phyloP scores from a whole-genome alignment of 805 yeast species.

The Sugiyamaella marilandica region DNA sequence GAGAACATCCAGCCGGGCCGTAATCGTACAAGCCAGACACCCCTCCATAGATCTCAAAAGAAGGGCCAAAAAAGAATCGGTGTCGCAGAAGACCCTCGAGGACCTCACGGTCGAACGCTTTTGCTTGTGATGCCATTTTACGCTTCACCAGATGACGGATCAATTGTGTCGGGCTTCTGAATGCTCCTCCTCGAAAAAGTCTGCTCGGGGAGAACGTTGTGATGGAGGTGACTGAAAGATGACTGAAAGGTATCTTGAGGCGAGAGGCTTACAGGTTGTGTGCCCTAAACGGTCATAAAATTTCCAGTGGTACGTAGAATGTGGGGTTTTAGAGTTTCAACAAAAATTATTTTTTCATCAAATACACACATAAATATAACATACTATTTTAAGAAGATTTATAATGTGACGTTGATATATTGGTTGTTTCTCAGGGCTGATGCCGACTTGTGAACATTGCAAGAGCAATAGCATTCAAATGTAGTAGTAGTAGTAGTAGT shows the following conservation, averaged over 20 bases:
- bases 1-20: slow-evolving; percentile 99
- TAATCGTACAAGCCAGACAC: slow-evolving; percentile 96
- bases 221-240: background rate
- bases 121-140: background rate
- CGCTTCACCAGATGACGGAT: slow-evolving; percentile 3
- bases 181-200: background rate
- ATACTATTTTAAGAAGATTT: too few relatives aligned
- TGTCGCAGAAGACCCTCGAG: slow-evolving; percentile 89
- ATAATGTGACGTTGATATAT: too few relatives aligned
- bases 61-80: slow-evolving; percentile 95
- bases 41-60: slow-evolving; percentile 97
- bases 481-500: too few relatives aligned
- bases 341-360: background rate
- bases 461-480: too few relatives aligned
- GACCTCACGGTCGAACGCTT: slow-evolving; percentile 55
- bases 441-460: too few relatives aligned
- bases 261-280: too few relatives aligned
- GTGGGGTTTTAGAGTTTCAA: background rate
- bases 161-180: background rate
- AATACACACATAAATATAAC: background rate
- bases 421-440: too few relatives aligned
- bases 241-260: background rate
- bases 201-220: background rate
- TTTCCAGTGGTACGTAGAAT: too few relatives aligned
- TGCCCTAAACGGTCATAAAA: too few relatives aligned